A percentile compares a stretch with the other conserved stretches of the same genome.
These are phyloP conservation scores for Crotalaria pallida DNA, from an alignment of 306 rosid genomes.

Conservation along the genomic window DNA sequence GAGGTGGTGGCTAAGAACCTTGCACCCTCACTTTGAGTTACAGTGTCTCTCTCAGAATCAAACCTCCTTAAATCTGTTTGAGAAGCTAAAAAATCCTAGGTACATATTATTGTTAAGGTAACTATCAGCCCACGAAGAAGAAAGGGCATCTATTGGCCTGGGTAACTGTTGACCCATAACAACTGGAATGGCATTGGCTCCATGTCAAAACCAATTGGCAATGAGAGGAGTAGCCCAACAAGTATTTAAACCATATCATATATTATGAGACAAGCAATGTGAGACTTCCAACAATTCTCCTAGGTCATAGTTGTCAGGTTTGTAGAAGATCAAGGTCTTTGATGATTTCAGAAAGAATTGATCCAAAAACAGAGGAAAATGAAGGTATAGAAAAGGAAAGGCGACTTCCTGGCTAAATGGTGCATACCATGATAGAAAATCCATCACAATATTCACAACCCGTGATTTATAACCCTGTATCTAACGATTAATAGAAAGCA, in stretches of 20 bases:
- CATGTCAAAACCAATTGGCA: too few species aligned
- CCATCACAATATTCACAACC: neutral
- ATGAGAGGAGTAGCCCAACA: too few species aligned
- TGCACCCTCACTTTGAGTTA: constrained; percentile 48
- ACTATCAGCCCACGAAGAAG: too few species aligned
- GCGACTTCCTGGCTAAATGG: neutral
- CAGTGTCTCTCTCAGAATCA: constrained; percentile 31
- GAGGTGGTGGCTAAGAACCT: constrained; percentile 32
- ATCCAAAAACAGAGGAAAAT: neutral
- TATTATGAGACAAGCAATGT: too few species aligned
- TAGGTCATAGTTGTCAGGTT: neutral
- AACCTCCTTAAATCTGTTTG: constrained; percentile 39
- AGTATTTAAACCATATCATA: too few species aligned
- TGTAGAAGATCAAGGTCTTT: neutral
- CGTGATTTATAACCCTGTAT: neutral
- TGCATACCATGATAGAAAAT: neutral
- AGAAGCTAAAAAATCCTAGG: constrained; percentile 45
- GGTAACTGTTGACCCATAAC: too few species aligned
- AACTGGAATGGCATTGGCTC: too few species aligned
- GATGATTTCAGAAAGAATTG: neutral
- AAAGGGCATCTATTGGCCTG: too few species aligned
- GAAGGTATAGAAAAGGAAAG: neutral
- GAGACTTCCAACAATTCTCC: too few species aligned
- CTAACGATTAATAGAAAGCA: neutral
- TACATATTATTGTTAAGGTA: too few species aligned